These are phyloP conservation scores for Pestalotiopsis sp. DNA, from an alignment of 2,329 filamentous ascomycete species.

Conservation along the genomic window DNA sequence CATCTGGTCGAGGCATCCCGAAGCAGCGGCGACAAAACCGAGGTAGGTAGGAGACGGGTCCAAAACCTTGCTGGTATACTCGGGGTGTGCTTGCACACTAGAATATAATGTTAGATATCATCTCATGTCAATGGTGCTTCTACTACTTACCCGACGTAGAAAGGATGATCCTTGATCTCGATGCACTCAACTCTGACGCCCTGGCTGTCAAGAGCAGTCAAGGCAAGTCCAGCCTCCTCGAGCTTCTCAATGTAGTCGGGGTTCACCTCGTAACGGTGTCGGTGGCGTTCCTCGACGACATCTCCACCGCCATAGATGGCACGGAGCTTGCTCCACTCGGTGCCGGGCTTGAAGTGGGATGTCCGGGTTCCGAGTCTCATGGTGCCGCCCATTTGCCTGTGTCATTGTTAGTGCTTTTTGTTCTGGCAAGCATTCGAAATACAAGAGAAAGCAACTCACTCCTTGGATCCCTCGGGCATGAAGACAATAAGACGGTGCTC, in stretches of 20 bases:
- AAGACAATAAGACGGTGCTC: constrained; percentile 77
- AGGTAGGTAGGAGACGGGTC: constrained; percentile 76
- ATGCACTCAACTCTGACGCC: constrained; percentile 83
- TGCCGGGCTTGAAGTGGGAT: constrained; percentile 74
- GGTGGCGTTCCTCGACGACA: constrained; percentile 73
- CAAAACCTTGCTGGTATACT: constrained; percentile 79
- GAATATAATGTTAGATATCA: constrained; percentile 3
- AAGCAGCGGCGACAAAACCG: constrained; percentile 80
- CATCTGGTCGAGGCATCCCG: constrained; percentile 61
- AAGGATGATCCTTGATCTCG: constrained; percentile 82
- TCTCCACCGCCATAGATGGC: constrained; percentile 68
- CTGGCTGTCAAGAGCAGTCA: constrained; percentile 79
- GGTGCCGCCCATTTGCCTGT: constrained; percentile 68
- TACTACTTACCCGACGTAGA: constrained; percentile 59
- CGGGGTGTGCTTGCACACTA: constrained; percentile 84
- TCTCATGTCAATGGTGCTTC: not conserved
- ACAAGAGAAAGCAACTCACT: not conserved
- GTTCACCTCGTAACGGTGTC: constrained; percentile 91
- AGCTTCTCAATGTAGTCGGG: constrained; percentile 73
- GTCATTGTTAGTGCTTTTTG: constrained; percentile 31
- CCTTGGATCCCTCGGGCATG: constrained; percentile 73
- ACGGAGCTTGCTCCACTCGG: constrained; percentile 79
- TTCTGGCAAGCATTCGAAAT: constrained; percentile 41
- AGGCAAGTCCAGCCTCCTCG: constrained; percentile 69
- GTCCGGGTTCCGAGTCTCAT: constrained; percentile 82